Conservation (phyloP, 2,329 filamentous ascomycete genomes). For the Penicillium sp. region DNA sequence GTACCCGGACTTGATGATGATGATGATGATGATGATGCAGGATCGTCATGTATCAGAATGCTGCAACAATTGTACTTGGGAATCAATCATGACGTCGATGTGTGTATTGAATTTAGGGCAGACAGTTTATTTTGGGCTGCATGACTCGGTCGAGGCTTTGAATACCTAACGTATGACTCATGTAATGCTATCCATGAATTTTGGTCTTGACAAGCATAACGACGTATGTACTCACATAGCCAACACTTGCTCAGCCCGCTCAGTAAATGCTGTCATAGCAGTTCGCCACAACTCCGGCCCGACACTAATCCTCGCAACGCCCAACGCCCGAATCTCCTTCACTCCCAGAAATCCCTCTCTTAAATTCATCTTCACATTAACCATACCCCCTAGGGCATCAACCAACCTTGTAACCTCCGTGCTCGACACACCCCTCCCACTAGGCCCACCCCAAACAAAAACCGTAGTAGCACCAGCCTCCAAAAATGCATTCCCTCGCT, state of each 20-base stretch:
- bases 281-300: constrained; percentile 50
- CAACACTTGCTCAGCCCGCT: constrained; percentile 30
- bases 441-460: constrained; percentile 60
- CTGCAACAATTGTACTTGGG: too few species aligned
- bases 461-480: constrained; percentile 59
- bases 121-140: not conserved
- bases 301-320: constrained; percentile 57
- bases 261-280: constrained; percentile 38
- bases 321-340: constrained; percentile 48
- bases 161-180: not conserved
- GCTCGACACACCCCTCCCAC: constrained; percentile 44
- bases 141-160: not conserved
- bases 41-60: not conserved
- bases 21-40: not conserved
- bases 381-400: constrained; percentile 49
- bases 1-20: constrained; percentile 7
- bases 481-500: constrained; percentile 58
- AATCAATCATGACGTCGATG: not conserved
- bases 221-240: not conserved
- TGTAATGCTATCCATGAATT: not conserved
- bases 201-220: not conserved
- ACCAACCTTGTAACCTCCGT: constrained; percentile 52
- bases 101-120: not conserved
- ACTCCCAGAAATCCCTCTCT: constrained; percentile 44
- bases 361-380: constrained; percentile 51